Evolutionary conservation across 441 rosid species (phyloP), one percentile per base, ranked within the genome.

Genomic region (Flueggea neowawraea): DNA sequence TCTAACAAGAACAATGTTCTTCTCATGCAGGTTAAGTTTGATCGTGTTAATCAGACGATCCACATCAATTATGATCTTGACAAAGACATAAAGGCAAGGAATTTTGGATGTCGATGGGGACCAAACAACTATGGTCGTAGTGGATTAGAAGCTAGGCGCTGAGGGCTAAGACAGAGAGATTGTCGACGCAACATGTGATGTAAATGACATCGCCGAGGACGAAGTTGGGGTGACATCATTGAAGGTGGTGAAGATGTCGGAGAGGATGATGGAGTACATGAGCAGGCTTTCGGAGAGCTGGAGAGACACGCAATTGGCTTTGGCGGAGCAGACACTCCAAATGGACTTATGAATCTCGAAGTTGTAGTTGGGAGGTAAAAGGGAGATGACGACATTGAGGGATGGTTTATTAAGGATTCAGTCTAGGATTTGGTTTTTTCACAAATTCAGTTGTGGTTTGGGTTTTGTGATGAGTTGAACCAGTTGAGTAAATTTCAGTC

Each of bases 181-280:
- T 97, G 53, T 94, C 97, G 16, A 89, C 82, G 77, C 99, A 94
- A 71, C 97, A 94, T 4, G 96, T 97, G 17, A 96, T 96, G 57
- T 87, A 94, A 16, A 97, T 89, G 10, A 91, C 97, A 61, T 91
- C 96, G 14, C 95, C 97, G 53, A 94, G 91, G 60, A 91, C 65
- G 67, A 91, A 94, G 73, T 94, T 89, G 67, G 85, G 14, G 76
- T 50, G 28, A 81, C 87, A 57, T 71, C 90, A 8, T 88, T 84
- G 53, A 83, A 83, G 72, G 94, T 63, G 2, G 88, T 75, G 80
- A 91, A 82, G 73, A 94, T 87, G 67, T 94, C 97, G 39, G 97
- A 86, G 81, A 94, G 91, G 43, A 85, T 69, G 33, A 91, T 83
- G 2, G 99, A 85, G 67, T 86, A 94, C 94, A 94, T 86, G 32